phyloP scores from a whole-genome alignment of 306 rosid species.

The Elaeagnus macrophylla region DNA sequence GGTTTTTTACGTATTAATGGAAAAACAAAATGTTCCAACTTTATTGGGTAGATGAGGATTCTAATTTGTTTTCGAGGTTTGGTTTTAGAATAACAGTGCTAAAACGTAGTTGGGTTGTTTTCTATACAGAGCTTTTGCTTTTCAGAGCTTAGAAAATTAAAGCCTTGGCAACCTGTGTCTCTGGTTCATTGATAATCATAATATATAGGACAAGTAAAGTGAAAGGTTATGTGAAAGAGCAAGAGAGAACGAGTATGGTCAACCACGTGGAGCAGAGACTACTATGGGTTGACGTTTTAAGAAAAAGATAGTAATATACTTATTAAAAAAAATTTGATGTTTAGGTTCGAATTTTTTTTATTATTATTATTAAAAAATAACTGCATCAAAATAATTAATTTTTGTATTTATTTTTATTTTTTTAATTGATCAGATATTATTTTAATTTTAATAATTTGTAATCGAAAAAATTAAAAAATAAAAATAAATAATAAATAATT shows the following conservation, averaged over 20 bases:
- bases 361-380: too few relatives aligned
- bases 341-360: too few relatives aligned
- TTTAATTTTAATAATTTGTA: too few relatives aligned
- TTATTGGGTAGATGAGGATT: slow-evolving; percentile 5
- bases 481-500: too few relatives aligned
- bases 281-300: neutral
- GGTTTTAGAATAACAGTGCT: slow-evolving; percentile 8
- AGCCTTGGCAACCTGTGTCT: neutral
- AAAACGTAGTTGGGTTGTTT: neutral
- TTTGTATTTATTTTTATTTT: too few relatives aligned
- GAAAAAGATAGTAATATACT: too few relatives aligned
- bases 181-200: neutral
- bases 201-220: neutral
- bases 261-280: slow-evolving; percentile 29
- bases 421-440: too few relatives aligned
- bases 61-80: neutral
- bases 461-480: too few relatives aligned
- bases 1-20: slow-evolving; percentile 10
- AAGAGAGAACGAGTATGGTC: slow-evolving; percentile 4
- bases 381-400: too few relatives aligned
- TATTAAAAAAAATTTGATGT: too few relatives aligned
- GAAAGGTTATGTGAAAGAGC: slow-evolving; percentile 1
- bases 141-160: neutral
- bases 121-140: slow-evolving; percentile 9
- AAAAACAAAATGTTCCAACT: neutral